These are phyloP conservation scores for Lactarius evosmus DNA, from an alignment of 768 basidiomycete genomes.

Conservation along the genomic window DNA sequence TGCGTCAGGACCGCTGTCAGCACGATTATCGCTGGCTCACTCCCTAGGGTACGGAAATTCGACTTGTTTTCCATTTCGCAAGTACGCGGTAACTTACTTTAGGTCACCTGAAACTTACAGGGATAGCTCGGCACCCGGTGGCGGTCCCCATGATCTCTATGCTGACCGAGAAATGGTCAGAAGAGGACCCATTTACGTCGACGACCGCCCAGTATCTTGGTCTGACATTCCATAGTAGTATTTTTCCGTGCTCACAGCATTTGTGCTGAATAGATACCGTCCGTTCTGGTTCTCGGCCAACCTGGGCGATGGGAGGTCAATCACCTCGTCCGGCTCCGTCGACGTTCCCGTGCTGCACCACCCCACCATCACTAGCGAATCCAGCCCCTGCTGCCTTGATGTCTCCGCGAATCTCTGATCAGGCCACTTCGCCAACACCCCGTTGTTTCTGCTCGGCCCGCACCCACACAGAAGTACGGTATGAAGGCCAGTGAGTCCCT, in stretches of 20 bases:
- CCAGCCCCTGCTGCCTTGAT: too few relatives aligned
- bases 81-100: too few relatives aligned
- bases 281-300: too few relatives aligned
- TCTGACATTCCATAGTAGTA: neutral
- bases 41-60: conserved; percentile 8
- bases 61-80: conserved; percentile 15
- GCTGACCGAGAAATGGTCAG: conserved; percentile 1
- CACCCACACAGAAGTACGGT: conserved; percentile 3
- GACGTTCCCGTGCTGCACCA: conserved; percentile 29
- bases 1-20: conserved; percentile 16
- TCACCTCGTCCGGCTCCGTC: neutral
- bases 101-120: too few relatives aligned
- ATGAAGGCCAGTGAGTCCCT: neutral
- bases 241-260: neutral
- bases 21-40: conserved; percentile 5
- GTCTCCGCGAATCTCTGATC: too few relatives aligned
- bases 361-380: conserved; percentile 33
- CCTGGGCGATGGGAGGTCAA: neutral
- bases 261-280: conserved; percentile 6
- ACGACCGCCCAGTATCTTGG: conserved; percentile 5
- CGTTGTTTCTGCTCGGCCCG: neutral
- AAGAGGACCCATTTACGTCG: conserved; percentile 2
- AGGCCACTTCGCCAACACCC: too few relatives aligned
- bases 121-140: conserved; percentile 12
- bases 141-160: conserved; percentile 10